phyloP scores from a whole-genome alignment of 2,329 filamentous ascomycete genomes.

The Zalaria obscura region DNA sequence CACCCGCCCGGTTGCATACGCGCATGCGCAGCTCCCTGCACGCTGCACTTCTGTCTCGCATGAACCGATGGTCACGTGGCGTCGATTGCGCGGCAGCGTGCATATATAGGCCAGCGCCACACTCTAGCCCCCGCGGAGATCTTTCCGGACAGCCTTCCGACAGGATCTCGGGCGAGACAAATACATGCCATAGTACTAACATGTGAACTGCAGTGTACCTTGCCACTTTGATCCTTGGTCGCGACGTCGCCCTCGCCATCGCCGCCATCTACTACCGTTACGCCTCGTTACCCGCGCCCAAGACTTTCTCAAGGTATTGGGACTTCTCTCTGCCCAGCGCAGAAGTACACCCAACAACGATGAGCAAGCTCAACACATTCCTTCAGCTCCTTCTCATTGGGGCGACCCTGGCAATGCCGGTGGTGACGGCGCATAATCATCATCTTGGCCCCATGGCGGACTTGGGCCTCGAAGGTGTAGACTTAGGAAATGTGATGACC shows the following conservation, averaged over 20 bases:
- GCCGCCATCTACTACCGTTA: conserved; percentile 91
- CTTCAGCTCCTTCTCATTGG: conserved; percentile 80
- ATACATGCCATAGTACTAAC: too few relatives aligned
- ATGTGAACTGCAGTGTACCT: conserved; percentile 51
- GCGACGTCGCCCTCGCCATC: conserved; percentile 70
- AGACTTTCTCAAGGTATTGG: conserved; percentile 89
- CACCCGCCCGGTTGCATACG: too few relatives aligned
- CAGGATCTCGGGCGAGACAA: too few relatives aligned
- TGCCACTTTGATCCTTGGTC: conserved; percentile 76
- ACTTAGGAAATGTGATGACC: conserved; percentile 20
- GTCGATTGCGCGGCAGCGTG: neutral
- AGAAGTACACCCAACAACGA: conserved; percentile 68
- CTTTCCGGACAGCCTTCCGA: too few relatives aligned
- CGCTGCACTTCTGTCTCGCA: too few relatives aligned
- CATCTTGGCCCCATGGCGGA: conserved; percentile 10
- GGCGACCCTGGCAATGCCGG: conserved; percentile 64
- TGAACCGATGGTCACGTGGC: neutral
- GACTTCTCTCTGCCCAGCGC: conserved; percentile 86
- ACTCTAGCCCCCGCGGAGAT: too few relatives aligned
- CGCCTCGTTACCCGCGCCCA: conserved; percentile 84
- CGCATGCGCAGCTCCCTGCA: too few relatives aligned
- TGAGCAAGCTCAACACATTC: conserved; percentile 85
- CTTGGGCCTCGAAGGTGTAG: conserved; percentile 9
- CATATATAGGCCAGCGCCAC: too few relatives aligned
- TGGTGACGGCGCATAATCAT: conserved; percentile 33